Base-by-base conservation (phyloP, 78 protist species). In the Anaeramoeba flamelloides region DNA sequence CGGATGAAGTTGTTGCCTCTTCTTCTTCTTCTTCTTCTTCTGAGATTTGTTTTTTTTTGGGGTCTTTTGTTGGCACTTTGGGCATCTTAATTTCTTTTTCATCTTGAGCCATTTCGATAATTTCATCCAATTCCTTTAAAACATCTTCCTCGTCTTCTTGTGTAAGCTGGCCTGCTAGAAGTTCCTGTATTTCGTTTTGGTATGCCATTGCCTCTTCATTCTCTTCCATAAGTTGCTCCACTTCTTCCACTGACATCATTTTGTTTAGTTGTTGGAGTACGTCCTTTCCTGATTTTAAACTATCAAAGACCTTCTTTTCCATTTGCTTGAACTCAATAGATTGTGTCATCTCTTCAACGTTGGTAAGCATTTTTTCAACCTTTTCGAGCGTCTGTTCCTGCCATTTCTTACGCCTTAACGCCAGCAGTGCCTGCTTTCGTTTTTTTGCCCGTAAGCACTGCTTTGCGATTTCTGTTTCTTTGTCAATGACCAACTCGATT, bases 181-280 rank as follows among this genome's bases (percentile, higher is more conserved):
- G n/a, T 65, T 65, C 74, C 74, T n/a, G 30, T 65, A n/a, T n/a
- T 65, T n/a, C 74, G 30, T n/a, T 65, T 65, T 39, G 37, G 37
- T 75, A 39, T 75, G 4, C 75, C 12, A 38, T 0, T 8, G 64
- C 12, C 1, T 79, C 82, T 31, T 69, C 3, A 41, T 30, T 26
- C 40, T 79, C 82, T 4, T 4, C 82, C 82, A 79, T 79, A 38
- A 79, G 64, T 76, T n/a, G 34, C 8, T 79, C 69, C 33, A 79
- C 82, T 41, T 38, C 4, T 8, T 79, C 82, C 75, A 79, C 82
- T 38, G 82, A 79, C 74, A 79, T 4, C 74, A 69, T 76, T 76
- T 31, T 4, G 8, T 39, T 12, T 38, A 79, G 4, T 32, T 4
- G 8, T 31, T 69, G 0, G 41, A 79, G 53, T 31, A 38, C 36